Percentiles rank a stretch among this genome's conserved stretches.
Conservation (phyloP, 2,329 filamentous ascomycete genomes). For the Atkinsonella texensis region DNA sequence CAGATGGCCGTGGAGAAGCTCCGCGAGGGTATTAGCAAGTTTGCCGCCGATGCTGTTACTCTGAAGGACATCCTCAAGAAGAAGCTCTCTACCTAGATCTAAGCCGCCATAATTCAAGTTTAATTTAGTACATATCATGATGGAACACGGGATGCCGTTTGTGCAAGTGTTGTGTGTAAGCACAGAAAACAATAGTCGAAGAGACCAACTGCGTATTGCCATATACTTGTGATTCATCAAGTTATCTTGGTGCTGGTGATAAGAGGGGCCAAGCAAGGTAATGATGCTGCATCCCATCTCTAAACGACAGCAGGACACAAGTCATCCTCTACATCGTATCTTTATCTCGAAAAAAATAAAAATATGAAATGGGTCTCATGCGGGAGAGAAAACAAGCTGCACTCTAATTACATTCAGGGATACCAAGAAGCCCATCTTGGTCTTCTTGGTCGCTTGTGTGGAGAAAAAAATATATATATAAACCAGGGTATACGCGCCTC, state of each 20-base stretch:
- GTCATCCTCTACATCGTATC: too few species aligned
- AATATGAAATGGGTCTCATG: too few species aligned
- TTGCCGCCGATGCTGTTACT: constrained; percentile 87
- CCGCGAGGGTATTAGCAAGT: constrained; percentile 98
- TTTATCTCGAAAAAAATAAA: too few species aligned
- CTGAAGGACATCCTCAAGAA: constrained; percentile 84
- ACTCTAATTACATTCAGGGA: too few species aligned
- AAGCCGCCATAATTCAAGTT: background rate
- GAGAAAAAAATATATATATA: background rate
- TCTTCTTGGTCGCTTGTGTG: background rate
- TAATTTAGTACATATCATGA: background rate
- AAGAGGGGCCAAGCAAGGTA: too few species aligned
- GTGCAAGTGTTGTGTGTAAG: background rate
- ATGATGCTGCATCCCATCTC: too few species aligned
- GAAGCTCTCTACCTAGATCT: constrained; percentile 53
- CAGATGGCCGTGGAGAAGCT: constrained; percentile 99
- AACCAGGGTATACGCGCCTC: background rate
- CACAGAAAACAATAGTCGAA: background rate
- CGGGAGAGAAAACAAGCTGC: too few species aligned
- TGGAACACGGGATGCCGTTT: background rate
- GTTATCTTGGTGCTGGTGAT: too few species aligned
- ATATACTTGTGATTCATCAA: too few species aligned
- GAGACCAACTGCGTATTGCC: background rate
- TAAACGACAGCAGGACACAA: too few species aligned
- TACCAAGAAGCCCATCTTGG: background rate